Evolutionary conservation across 257 asterid genomes (phyloP), one percentile per base, ranked within the genome.

Genomic region (Gentiana macrophylla): DNA sequence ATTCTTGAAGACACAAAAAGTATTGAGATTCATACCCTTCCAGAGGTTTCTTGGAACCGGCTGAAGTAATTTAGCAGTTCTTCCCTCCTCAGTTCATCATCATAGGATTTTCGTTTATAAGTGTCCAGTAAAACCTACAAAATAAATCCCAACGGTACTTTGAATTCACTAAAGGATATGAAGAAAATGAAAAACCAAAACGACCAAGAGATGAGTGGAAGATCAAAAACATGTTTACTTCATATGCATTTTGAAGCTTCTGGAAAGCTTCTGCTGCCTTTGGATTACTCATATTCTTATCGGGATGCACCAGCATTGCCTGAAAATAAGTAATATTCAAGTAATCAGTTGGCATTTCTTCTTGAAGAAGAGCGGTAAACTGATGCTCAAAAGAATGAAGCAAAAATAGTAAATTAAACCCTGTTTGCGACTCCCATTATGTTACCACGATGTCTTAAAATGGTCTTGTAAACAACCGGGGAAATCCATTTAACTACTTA

Each of bases 251-350:
- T 75, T 92, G 98, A 73, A 92, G 97, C 71, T 88, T 92, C 81
- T 83, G 79, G 74, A 92, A 92, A 70, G 98, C 98, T 74, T 92
- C 98, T 35, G 78, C 98, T 68, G 98, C 94, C 78, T 71, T 87
- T 72, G 83, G 97, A 54, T 92, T 82, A 49, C 98, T 95, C 95
- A 92, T 83, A 68, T 92, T 92, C 80, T 92, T 92, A 79, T 92
- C 98, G 53, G 98, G 98, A 74, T 92, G 98, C 44, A 92, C 98
- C 68, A 92, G 86, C 93, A 92, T 92, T 68, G 97, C 98, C 98
- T 92, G 68, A 75, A 32, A 67, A 50, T 55, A 67, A 66, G 68
- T 53, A 13, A 49, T 66, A 59, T 12, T 49, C 41, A 36, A 37
- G 63, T 53, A 68, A 60, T 50, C 43, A 54, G 52, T 5, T 62